Conservation (phyloP, 805 yeast species). For the Teunomyces lycoperdinae region DNA sequence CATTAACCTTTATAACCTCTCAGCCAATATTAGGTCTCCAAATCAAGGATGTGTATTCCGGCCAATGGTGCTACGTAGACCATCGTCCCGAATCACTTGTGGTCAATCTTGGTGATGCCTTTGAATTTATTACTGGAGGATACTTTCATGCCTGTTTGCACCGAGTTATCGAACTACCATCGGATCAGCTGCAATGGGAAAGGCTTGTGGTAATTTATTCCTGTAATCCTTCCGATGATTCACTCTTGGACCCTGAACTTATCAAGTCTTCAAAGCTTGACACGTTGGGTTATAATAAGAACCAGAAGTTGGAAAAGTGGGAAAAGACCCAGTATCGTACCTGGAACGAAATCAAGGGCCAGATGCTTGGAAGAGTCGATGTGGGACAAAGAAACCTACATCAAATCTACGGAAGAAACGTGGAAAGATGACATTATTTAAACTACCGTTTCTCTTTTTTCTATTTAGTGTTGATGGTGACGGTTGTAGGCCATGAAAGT, state of each 20-base stretch:
- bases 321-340: conserved; percentile 35
- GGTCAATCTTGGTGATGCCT: conserved; percentile 42
- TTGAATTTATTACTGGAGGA: conserved; percentile 44
- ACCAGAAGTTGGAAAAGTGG: conserved; percentile 28
- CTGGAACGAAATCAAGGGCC: conserved; percentile 33
- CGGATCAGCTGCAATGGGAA: conserved; percentile 33
- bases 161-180: conserved; percentile 47
- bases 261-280: conserved; percentile 36
- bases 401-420: conserved; percentile 16
- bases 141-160: conserved; percentile 47
- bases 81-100: conserved; percentile 38
- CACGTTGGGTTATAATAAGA: conserved; percentile 27
- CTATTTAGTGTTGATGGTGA: conserved; percentile 11
- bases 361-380: conserved; percentile 15
- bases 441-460: not conserved
- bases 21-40: conserved; percentile 42
- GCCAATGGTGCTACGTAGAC: conserved; percentile 38
- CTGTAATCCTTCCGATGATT: conserved; percentile 34
- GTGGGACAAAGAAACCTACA: conserved; percentile 18
- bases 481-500: conserved; percentile 25
- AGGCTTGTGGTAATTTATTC: conserved; percentile 44
- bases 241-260: conserved; percentile 42
- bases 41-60: conserved; percentile 34
- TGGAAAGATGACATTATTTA: conserved; percentile 16
- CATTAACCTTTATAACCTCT: conserved; percentile 38